These are phyloP conservation scores for Lachnellula occidentalis DNA, from an alignment of 2,329 filamentous ascomycete genomes.

Conservation along the genomic window DNA sequence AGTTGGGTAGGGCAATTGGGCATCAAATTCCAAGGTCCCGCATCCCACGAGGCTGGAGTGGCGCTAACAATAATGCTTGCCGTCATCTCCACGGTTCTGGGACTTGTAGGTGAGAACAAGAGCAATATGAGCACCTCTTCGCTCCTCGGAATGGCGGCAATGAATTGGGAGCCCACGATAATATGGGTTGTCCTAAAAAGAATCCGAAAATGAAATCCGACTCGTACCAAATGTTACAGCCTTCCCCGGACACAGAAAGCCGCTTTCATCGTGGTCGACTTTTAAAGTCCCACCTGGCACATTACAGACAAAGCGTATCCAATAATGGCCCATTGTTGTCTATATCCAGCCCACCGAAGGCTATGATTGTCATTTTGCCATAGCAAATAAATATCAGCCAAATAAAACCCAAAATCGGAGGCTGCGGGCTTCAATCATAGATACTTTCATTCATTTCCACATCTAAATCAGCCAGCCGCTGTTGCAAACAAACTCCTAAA, in stretches of 20 bases:
- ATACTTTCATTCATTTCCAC: background rate
- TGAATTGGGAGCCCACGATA: too few species aligned
- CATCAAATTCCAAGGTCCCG: background rate
- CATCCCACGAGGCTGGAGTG: background rate
- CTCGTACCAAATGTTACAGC: too few species aligned
- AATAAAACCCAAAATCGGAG: background rate
- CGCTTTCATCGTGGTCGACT: too few species aligned
- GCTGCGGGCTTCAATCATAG: background rate
- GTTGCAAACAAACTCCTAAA: background rate
- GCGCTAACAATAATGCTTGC: background rate
- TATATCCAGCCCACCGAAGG: background rate
- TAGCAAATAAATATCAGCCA: background rate
- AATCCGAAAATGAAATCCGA: too few species aligned
- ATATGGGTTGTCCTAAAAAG: too few species aligned
- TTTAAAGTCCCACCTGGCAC: too few species aligned
- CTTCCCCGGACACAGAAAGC: too few species aligned
- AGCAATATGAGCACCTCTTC: background rate
- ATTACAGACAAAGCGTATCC: too few species aligned
- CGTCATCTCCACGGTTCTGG: too few species aligned
- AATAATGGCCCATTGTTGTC: too few species aligned
- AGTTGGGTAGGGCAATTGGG: slow-evolving; percentile 4
- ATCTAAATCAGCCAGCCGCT: background rate
- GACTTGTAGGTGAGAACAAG: too few species aligned
- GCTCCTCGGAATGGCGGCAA: background rate
- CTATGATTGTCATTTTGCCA: background rate